These are phyloP conservation scores for Aureobasidium sp. DNA, from an alignment of 2,329 filamentous ascomycete species.

Conservation along the genomic window DNA sequence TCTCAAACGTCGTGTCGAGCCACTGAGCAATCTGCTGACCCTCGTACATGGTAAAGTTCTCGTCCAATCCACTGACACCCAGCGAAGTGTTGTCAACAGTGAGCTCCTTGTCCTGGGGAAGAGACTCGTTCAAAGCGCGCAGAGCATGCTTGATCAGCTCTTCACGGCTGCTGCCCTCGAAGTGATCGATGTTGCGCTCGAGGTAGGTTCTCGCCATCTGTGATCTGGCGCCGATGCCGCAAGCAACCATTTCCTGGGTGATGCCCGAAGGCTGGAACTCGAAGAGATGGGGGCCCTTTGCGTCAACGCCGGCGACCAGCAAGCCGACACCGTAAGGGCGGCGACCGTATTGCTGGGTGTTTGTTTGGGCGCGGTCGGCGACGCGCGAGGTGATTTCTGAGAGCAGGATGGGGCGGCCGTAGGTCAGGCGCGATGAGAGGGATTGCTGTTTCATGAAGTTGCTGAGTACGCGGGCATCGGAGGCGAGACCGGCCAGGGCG, in stretches of 20 bases:
- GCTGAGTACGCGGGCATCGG: slow-evolving; percentile 95
- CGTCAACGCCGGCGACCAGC: slow-evolving; percentile 87
- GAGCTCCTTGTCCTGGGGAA: slow-evolving; percentile 95
- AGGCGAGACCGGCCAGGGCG: slow-evolving; percentile 92
- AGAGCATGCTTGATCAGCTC: slow-evolving; percentile 88
- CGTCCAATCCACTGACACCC: slow-evolving; percentile 77
- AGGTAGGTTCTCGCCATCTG: slow-evolving; percentile 98
- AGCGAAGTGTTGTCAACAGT: slow-evolving; percentile 96
- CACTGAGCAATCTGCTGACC: slow-evolving; percentile 79
- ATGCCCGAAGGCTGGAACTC: slow-evolving; percentile 96
- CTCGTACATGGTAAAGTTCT: slow-evolving; percentile 87
- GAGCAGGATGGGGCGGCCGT: slow-evolving; percentile 87
- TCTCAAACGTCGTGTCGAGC: slow-evolving; percentile 63
- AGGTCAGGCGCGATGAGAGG: slow-evolving; percentile 89
- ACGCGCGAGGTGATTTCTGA: slow-evolving; percentile 86
- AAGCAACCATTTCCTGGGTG: slow-evolving; percentile 95
- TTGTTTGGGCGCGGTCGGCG: slow-evolving; percentile 91
- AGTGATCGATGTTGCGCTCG: slow-evolving; percentile 82
- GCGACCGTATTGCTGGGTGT: slow-evolving; percentile 96
- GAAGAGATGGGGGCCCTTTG: slow-evolving; percentile 89
- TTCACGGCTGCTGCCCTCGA: slow-evolving; percentile 68
- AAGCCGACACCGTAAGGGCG: slow-evolving; percentile 93
- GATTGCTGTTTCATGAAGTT: slow-evolving; percentile 99
- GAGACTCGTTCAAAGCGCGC: slow-evolving; percentile 84
- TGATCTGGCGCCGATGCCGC: slow-evolving; percentile 88